These are phyloP conservation scores for Chimonanthus praecox DNA, from an alignment of 164 flowering plant species.

Conservation along the genomic window DNA sequence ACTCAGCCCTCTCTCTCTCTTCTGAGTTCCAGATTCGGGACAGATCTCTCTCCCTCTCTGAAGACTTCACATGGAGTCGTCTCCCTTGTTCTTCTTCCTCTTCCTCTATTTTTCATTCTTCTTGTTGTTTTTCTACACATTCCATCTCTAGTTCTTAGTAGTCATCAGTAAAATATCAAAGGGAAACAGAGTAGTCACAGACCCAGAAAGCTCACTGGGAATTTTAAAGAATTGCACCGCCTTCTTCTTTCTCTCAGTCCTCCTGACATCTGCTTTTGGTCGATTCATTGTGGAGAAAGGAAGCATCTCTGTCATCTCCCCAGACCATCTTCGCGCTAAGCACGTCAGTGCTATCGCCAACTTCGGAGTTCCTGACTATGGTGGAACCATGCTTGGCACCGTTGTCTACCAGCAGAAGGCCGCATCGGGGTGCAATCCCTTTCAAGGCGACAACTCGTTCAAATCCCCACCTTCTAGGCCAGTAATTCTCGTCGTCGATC, in stretches of 20 bases:
- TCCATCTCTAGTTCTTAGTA: neutral
- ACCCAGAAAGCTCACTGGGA: conserved; percentile 18
- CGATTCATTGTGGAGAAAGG: conserved; percentile 81
- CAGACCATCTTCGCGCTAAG: conserved; percentile 29
- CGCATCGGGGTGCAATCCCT: conserved; percentile 37
- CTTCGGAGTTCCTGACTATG: conserved; percentile 86
- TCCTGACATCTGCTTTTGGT: conserved; percentile 5
- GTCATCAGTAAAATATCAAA: too few species aligned
- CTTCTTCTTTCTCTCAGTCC: conserved; percentile 4
- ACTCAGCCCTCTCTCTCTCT: conserved; percentile 5
- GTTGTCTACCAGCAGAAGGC: conserved; percentile 54
- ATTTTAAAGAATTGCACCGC: neutral
- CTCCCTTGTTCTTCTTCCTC: conserved; percentile 1
- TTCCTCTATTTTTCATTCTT: neutral
- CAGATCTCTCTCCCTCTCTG: neutral
- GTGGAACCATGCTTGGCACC: conserved; percentile 63
- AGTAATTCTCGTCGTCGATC: conserved; percentile 67
- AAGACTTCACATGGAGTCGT: conserved; percentile 4
- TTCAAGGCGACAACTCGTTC: conserved; percentile 35
- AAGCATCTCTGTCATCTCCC: conserved; percentile 55
- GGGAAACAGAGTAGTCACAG: neutral
- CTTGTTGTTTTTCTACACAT: neutral
- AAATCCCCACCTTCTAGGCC: conserved; percentile 43
- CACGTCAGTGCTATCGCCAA: conserved; percentile 78
- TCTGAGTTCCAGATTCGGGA: conserved; percentile 9